Base-by-base conservation (phyloP, 78 protist genomes). In the Capsaspora owczarzaki region DNA sequence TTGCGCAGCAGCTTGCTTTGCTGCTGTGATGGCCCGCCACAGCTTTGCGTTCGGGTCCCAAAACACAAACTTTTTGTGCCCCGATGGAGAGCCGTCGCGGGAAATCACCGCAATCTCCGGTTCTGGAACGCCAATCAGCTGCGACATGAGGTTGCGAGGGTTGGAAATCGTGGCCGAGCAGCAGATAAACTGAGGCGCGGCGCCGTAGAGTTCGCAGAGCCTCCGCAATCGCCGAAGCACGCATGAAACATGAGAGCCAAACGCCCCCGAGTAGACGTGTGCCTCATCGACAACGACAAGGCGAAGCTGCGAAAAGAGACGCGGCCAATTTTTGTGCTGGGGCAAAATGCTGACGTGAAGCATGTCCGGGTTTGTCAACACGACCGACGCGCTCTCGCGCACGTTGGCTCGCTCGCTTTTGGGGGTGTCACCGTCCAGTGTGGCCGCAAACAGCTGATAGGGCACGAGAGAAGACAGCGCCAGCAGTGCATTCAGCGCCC, bases 311-410 rank as follows among this genome's bases (percentile, higher is more conserved):
- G 33, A 1, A 23, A 47, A 3, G 56, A 82, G 2, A 0, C 5
- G 42, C 12, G 53, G 63, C 68, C 82, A 69, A 79, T 79, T 53
- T 16, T 42, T 40, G 77, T 86, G 90, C 2, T 29, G 20, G 56
- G 83, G 79, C 43, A 87, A 74, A 29, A 87, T 5, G 5, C 63
- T 12, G 31, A 31, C 49, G 42, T 87, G 91, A 0, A 87, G 60
- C 85, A 74, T 83, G 83, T 87, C 91, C 1, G 91, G 91, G 33
- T 87, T 87, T 37, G 87, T 74, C 38, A 87, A 75, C 25, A 87
- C 25, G 20, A 87, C 46, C 29, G 56, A 46, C 10, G 68, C 37
- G 23, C 23, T 23, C 22, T 35, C 76, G 16, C 89, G 84, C 25
- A 42, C 25, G 25, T 0, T 35, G 25, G 0, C 29, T 3, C 85